Conservation (phyloP, 2,329 filamentous ascomycete species). For the Clarireedia homoeocarpa region DNA sequence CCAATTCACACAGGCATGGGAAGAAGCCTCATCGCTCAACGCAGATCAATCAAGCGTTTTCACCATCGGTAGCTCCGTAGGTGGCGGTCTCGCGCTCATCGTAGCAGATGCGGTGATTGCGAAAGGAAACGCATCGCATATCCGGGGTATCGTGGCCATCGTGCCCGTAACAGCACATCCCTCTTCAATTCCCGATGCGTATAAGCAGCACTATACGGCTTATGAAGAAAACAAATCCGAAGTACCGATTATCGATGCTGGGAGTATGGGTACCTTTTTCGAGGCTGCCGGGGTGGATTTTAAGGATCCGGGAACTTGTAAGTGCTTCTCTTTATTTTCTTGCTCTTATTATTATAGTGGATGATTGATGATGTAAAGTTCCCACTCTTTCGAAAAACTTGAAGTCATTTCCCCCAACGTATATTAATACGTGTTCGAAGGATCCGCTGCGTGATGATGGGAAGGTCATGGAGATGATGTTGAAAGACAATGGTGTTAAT, state of each 20-base stretch:
- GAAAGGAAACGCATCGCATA: background rate
- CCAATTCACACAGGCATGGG: conserved; percentile 11
- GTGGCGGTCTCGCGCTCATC: conserved; percentile 16
- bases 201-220: conserved; percentile 15
- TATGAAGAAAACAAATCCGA: conserved; percentile 15
- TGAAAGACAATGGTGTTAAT: conserved; percentile 24
- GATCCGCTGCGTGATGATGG: conserved; percentile 11
- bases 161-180: conserved; percentile 21
- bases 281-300: conserved; percentile 8
- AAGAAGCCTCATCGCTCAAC: conserved; percentile 11
- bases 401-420: background rate
- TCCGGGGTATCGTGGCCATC: conserved; percentile 21
- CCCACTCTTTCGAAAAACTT: background rate
- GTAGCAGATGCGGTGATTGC: background rate
- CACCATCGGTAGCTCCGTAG: conserved; percentile 21
- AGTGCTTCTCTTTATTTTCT: conserved; percentile 15
- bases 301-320: conserved; percentile 9
- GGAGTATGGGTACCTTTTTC: conserved; percentile 19
- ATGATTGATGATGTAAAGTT: background rate
- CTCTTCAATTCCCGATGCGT: conserved; percentile 13
- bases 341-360: conserved; percentile 10
- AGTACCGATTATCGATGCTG: conserved; percentile 17
- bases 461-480: conserved; percentile 22
- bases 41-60: conserved; percentile 14
- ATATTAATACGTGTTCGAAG: background rate